Conservation (phyloP, 108 stramenopile genomes). For the Stephanodiscus minutulus region DNA sequence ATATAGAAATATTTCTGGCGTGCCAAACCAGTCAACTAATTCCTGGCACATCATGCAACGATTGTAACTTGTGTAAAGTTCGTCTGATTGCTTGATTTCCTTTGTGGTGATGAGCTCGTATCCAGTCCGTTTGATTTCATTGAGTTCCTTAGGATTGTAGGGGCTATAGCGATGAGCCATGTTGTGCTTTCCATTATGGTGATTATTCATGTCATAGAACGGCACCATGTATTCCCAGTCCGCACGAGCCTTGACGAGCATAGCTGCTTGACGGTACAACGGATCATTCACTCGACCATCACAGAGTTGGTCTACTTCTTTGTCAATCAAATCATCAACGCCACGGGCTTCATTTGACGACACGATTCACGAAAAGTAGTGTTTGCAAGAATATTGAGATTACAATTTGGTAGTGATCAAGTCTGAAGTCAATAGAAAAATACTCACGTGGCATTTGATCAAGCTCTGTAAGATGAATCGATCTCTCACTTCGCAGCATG, state of each 20-base stretch:
- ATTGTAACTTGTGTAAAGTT: constrained; percentile 72
- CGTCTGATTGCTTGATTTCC: constrained; percentile 59
- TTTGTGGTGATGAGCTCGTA: constrained; percentile 33
- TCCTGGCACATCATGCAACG: constrained; percentile 57
- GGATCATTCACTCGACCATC: constrained; percentile 33
- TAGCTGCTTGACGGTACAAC: constrained; percentile 43
- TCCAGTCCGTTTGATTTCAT: constrained; percentile 13
- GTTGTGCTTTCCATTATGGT: constrained; percentile 54
- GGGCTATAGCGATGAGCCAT: constrained; percentile 39
- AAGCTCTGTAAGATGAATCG: neutral
- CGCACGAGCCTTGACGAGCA: constrained; percentile 57
- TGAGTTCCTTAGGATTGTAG: constrained; percentile 12
- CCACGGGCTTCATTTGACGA: constrained; percentile 1
- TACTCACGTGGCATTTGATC: constrained; percentile 14
- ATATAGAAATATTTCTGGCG: constrained; percentile 65
- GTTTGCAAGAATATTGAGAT: neutral
- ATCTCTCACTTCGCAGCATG: constrained; percentile 13
- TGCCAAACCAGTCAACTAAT: constrained; percentile 51
- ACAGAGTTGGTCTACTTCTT: constrained; percentile 5
- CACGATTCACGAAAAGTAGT: no score
- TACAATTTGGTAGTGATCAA: no score
- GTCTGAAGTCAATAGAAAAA: neutral
- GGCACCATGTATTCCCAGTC: constrained; percentile 71
- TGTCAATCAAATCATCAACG: constrained; percentile 25
- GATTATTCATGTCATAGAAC: constrained; percentile 58